Evolutionary conservation across 2,329 filamentous ascomycete species (phyloP).

Genomic region (Colletotrichum costaricense): DNA sequence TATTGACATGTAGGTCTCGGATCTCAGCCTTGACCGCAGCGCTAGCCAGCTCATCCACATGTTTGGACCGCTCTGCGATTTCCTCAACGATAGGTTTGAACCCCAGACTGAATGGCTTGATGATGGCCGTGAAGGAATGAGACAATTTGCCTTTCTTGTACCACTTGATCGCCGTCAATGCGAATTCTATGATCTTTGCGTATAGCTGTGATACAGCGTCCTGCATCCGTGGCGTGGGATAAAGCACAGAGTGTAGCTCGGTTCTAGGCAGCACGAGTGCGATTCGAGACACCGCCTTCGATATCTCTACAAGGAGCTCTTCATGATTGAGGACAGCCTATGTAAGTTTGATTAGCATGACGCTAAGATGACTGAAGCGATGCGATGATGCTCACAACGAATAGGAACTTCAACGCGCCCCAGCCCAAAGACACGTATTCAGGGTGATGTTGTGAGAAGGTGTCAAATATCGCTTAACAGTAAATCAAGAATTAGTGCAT

Average conservation of each 20-base stretch:
- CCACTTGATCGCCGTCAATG: background rate
- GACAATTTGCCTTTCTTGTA: background rate
- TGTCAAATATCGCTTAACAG: conserved; percentile 6
- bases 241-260: background rate
- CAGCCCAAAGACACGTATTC: conserved; percentile 10
- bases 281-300: background rate
- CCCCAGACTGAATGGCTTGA: background rate
- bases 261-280: background rate
- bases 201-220: background rate
- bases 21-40: background rate
- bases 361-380: accelerated
- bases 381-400: background rate
- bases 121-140: background rate
- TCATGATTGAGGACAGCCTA: conserved; percentile 13
- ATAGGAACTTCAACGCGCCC: conserved; percentile 8
- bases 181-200: background rate
- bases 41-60: background rate
- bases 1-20: background rate
- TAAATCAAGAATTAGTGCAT: background rate
- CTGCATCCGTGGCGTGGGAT: background rate
- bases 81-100: background rate
- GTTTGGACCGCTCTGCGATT: background rate
- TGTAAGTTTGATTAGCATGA: background rate
- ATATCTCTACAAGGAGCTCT: background rate
- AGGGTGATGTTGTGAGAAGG: conserved; percentile 2